Base-by-base conservation (phyloP, 441 rosid genomes). In the Adansonia grandidieri region DNA sequence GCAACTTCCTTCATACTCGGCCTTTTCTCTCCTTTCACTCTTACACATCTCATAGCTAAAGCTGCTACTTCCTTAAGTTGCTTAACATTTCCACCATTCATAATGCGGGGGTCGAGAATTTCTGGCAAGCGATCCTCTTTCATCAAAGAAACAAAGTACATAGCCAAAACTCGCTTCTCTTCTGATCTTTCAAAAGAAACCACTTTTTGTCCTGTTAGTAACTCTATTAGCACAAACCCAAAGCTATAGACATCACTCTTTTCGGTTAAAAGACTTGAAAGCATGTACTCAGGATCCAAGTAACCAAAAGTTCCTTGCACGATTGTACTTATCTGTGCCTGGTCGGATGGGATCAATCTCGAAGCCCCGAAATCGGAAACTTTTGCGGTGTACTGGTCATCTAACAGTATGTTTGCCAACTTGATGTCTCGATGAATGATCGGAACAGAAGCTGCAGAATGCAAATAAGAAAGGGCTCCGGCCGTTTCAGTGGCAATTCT, bases 361-460 rank as follows among this genome's bases (percentile, higher is more conserved):
- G 83, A 85, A 24, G 84, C 80, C 3, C 83, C 82, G 4, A 85
- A 85, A 61, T 85, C 83, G 0, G 84, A 73, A 17, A 83, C 86
- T 71, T 85, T 85, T 0, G 84, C 78, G 0, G 78, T 79, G 68
- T 64, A 85, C 9, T n/a, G 6, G 0, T 74, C 81, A 0, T 85
- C 86, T 9, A 85, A 48, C 42, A 85, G 82, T 28, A 85, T 79
- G 42, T 85, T 85, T 2, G 83, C 11, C 0, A 83, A 74, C 80
- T 85, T 85, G 48, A 81, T 56, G 28, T 85, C 88, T 24, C 86
- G 22, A 6, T 83, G 84, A 15, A 78, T 78, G 5, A 85, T 76
- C 2, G 81, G 85, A 13, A 45, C 57, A 24, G 76, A 51, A 73
- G 82, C 78, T 2, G 75, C 37, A 73, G 75, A 77, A 22, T 77